Conservation (phyloP, 805 yeast species). For the Hanseniaspora guilliermondii region DNA sequence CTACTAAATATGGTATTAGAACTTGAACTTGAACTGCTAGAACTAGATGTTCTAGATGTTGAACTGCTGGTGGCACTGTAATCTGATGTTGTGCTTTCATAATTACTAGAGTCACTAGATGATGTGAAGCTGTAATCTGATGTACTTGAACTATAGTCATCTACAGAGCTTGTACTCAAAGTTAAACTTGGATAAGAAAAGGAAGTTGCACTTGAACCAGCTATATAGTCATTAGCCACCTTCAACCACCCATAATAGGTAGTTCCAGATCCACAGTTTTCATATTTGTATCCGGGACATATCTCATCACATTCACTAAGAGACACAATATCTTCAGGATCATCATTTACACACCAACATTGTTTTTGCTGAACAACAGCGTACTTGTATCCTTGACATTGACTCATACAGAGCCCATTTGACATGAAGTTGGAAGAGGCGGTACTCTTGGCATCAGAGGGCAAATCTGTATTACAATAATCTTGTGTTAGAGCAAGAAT, state of each 20-base stretch:
- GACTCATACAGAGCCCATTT: constrained; percentile 20
- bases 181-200: constrained; percentile 1
- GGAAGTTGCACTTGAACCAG: constrained; percentile 1
- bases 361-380: constrained; percentile 21
- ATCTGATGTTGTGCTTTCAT: neutral
- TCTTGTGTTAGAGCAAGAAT: constrained; percentile 4
- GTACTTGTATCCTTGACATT: constrained; percentile 20
- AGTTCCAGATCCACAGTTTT: constrained; percentile 20
- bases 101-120: neutral
- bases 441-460: constrained; percentile 9
- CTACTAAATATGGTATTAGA: constrained; percentile 7
- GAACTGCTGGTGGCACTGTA: neutral
- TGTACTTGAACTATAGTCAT: too few relatives aligned
- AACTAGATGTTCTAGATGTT: neutral
- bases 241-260: constrained; percentile 21
- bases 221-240: constrained; percentile 16
- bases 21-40: constrained; percentile 8
- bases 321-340: constrained; percentile 17
- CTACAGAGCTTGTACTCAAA: neutral
- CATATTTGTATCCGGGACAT: constrained; percentile 24
- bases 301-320: constrained; percentile 17
- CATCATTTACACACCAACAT: constrained; percentile 23
- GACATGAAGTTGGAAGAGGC: constrained; percentile 17
- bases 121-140: neutral
- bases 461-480: constrained; percentile 3